Percentiles rank a stretch among this genome's conserved stretches.
phyloP scores from a whole-genome alignment of 805 yeast genomes.

The Saturnispora quitensis region DNA sequence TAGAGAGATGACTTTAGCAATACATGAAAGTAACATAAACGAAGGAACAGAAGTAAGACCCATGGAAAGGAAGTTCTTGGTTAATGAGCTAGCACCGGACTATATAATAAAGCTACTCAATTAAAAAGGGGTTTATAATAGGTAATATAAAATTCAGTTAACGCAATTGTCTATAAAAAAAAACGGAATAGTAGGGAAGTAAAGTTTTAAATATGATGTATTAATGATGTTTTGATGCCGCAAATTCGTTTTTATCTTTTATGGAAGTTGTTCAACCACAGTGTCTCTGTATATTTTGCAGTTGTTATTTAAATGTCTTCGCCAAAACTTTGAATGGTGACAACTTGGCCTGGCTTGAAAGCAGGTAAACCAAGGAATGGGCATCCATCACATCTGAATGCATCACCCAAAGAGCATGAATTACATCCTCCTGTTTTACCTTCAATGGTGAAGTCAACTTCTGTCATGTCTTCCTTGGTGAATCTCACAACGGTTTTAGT shows the following conservation, averaged over 20 bases:
- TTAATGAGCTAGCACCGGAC: slow-evolving; percentile 2
- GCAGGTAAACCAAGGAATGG: slow-evolving; percentile 97
- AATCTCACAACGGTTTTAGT: slow-evolving; percentile 35
- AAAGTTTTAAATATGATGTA: not conserved
- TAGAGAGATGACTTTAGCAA: not conserved
- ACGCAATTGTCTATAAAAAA: not conserved
- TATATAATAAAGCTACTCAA: not conserved
- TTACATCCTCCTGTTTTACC: slow-evolving; percentile 98
- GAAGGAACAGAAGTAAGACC: not conserved
- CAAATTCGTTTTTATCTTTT: not conserved
- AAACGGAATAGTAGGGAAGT: not conserved
- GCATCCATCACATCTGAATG: slow-evolving; percentile 96
- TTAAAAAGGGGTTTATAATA: not conserved
- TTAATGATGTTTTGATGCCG: not conserved
- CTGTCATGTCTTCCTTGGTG: slow-evolving; percentile 64
- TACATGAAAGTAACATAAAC: not conserved
- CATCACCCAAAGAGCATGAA: slow-evolving; percentile 95
- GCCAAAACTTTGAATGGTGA: slow-evolving; percentile 64
- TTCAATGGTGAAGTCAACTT: slow-evolving; percentile 90
- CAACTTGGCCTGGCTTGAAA: slow-evolving; percentile 92
- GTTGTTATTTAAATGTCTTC: slow-evolving; percentile 50
- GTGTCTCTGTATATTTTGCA: too few species aligned
- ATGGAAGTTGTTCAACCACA: too few species aligned
- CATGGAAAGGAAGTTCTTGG: not conserved
- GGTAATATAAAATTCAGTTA: not conserved